Conservation (phyloP, 805 yeast species). For the Schwanniomyces pseudopolymorphus region DNA sequence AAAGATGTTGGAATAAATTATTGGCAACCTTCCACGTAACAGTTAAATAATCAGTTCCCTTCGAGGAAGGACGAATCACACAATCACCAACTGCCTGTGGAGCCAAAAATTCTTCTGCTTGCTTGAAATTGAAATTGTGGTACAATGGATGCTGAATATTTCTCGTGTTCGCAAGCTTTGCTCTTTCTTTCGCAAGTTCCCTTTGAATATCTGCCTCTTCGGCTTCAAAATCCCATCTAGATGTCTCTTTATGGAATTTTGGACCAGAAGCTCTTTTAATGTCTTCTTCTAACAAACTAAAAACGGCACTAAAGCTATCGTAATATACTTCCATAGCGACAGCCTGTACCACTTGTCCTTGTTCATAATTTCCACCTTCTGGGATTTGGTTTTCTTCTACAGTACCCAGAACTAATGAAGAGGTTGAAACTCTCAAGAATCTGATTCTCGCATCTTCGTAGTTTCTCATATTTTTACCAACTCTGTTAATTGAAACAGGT, state of each 20-base stretch:
- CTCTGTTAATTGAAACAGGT: conserved; percentile 71
- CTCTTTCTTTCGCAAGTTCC: conserved; percentile 61
- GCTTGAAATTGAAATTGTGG: conserved; percentile 75
- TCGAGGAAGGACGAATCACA: conserved; percentile 92
- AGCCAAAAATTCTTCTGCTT: conserved; percentile 92
- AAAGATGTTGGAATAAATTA: conserved; percentile 86
- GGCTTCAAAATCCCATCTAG: conserved; percentile 77
- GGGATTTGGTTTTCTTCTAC: conserved; percentile 47
- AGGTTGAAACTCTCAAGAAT: conserved; percentile 39
- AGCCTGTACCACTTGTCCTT: conserved; percentile 86
- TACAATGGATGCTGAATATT: conserved; percentile 90
- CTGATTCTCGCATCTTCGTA: conserved; percentile 46
- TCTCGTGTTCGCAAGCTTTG: conserved; percentile 67
- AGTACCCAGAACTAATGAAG: conserved; percentile 43
- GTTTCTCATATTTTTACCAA: conserved; percentile 61
- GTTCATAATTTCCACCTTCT: conserved; percentile 42
- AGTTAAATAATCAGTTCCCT: conserved; percentile 83
- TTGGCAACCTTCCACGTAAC: conserved; percentile 96
- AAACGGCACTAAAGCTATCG: conserved; percentile 69
- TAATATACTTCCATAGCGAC: conserved; percentile 71
- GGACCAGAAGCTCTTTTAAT: conserved; percentile 53
- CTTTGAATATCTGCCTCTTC: conserved; percentile 63
- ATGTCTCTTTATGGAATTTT: conserved; percentile 51
- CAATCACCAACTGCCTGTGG: conserved; percentile 87
- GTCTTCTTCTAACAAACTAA: conserved; percentile 68